Evolutionary conservation across 306 rosid species (phyloP).

Genomic region (Hippophae rhamnoides): DNA sequence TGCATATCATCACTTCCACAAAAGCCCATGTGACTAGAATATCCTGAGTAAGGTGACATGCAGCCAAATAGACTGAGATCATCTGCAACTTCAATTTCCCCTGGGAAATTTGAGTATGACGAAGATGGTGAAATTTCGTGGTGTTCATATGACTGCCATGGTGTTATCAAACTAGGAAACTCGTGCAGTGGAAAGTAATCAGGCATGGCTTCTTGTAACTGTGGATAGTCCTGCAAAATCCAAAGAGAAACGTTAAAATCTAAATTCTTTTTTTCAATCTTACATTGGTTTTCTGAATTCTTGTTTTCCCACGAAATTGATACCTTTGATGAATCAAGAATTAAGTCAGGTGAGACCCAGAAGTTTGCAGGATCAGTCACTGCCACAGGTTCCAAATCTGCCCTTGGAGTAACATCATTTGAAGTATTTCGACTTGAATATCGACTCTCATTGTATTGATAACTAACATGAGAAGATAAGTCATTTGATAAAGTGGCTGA

Average conservation of each 20-base stretch:
- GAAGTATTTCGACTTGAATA: slow-evolving; percentile 36
- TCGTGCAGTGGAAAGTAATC: slow-evolving; percentile 37
- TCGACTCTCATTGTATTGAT: slow-evolving; percentile 38
- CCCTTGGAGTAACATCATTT: slow-evolving; percentile 24
- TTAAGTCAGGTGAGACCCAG: slow-evolving; percentile 70
- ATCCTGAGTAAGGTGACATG: slow-evolving; percentile 43
- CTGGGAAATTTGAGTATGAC: slow-evolving; percentile 64
- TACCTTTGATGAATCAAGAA: slow-evolving; percentile 89
- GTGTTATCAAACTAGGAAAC: slow-evolving; percentile 27
- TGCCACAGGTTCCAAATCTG: slow-evolving; percentile 34
- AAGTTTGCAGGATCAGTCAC: slow-evolving; percentile 38
- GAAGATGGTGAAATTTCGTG: slow-evolving; percentile 54
- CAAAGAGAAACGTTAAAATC: slow-evolving; percentile 11
- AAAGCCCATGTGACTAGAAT: slow-evolving; percentile 39
- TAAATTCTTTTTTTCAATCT: neutral
- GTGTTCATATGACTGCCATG: slow-evolving; percentile 46
- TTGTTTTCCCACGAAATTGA: neutral
- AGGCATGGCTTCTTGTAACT: slow-evolving; percentile 35
- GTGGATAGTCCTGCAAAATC: slow-evolving; percentile 55
- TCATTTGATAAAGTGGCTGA: slow-evolving; percentile 29
- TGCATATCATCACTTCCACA: slow-evolving; percentile 39
- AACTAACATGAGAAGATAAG: slow-evolving; percentile 32
- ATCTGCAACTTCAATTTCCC: slow-evolving; percentile 37
- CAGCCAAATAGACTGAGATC: slow-evolving; percentile 32
- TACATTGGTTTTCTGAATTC: neutral